Base-by-base conservation (phyloP, 495 filamentous ascomycete species). In the Penicillium canariense region DNA sequence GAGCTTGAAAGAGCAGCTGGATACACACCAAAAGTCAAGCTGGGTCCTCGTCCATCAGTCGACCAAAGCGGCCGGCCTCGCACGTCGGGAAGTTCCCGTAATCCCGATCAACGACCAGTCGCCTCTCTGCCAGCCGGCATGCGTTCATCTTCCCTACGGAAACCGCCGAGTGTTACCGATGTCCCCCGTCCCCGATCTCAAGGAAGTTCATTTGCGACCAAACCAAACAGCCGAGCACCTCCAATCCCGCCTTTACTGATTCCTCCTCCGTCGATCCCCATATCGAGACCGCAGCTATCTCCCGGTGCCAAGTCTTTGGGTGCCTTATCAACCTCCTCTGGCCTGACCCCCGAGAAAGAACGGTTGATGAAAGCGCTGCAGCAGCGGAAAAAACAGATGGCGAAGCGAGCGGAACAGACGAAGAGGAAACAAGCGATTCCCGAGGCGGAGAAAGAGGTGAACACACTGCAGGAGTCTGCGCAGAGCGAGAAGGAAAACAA, bases 321-420 rank as follows among this genome's bases (percentile, higher is more conserved):
- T 45, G 77, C 75, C 25, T 48, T 77, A 28, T 75, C 75, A 55
- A 63, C 62, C 5, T 80, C 83, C 11, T 79, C 80, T 26, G 79
- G 82, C 14, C 84, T 95, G 63, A 93, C 90, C 1, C 88, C 90
- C 0, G 94, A 97, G 66, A 96, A 96, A 68, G 83, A 88, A 59
- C 81, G 91, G 56, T 75, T 98, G 54, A 89, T 96, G 90, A 96
- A 93, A 74, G 93, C 94, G 5, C 78, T 97, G 68, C 87, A 97
- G 59, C 74, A 97, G 39, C 81, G 94, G 34, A 91, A 90, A 69
- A 90, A 87, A 63, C 85, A 89, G 59, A 76, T 84, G 77, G 81
- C 72, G 15, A 78, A 72, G 50, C 63, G 66, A 34, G 65, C 68
- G n/a, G 66, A 70, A 25, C 65, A 70, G 48, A 63, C 54, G 35